Conservation (phyloP, 75 land plant species). For the Sequoia sempervirens region DNA sequence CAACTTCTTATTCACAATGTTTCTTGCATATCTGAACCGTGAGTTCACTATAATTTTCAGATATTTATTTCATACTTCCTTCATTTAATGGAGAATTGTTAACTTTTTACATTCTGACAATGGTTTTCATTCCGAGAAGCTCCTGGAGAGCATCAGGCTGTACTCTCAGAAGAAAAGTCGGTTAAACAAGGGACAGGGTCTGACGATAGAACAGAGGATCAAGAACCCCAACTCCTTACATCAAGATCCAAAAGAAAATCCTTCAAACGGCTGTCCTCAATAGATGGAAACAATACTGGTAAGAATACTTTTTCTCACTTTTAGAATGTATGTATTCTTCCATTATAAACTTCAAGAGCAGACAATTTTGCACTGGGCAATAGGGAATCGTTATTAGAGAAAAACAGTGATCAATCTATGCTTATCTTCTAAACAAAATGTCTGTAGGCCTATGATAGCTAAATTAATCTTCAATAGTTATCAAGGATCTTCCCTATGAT, state of each 20-base stretch:
- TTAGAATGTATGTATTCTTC: not conserved
- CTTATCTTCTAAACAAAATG: not conserved
- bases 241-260: slow-evolving; percentile 7
- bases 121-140: not conserved
- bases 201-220: not conserved
- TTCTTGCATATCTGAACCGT: slow-evolving; percentile 24
- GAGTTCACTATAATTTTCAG: slow-evolving; percentile 1
- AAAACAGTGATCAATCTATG: too few species aligned
- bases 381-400: not conserved
- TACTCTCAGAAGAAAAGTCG: slow-evolving; percentile 26
- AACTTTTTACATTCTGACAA: not conserved
- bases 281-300: slow-evolving; percentile 4
- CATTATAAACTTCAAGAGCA: not conserved
- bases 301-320: not conserved
- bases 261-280: not conserved
- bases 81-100: not conserved
- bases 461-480: not conserved
- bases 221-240: slow-evolving; percentile 3
- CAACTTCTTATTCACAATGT: slow-evolving; percentile 18
- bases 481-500: not conserved
- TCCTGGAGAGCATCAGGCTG: slow-evolving; percentile 27
- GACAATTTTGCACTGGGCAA: not conserved
- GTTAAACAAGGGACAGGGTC: slow-evolving; percentile 11
- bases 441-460: too few species aligned
- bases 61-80: not conserved